Percentiles rank a stretch among this genome's conserved stretches.
Evolutionary conservation across 2,329 filamentous ascomycete species (phyloP).

Genomic region (Alternaria rosae): DNA sequence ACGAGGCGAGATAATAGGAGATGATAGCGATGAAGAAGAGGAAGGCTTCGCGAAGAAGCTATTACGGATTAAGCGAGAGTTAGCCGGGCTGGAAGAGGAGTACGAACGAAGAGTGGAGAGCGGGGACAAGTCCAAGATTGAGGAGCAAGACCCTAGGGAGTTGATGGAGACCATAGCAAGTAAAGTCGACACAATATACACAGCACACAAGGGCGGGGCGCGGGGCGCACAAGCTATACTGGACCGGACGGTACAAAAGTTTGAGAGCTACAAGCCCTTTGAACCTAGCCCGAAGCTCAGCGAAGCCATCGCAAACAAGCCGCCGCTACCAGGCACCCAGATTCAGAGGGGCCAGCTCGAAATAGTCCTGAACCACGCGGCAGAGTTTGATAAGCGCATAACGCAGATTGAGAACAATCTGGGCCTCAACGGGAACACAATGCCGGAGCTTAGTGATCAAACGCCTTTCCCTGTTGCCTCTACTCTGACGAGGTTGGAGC

Average conservation of each 20-base stretch:
- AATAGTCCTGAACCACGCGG: constrained; percentile 78
- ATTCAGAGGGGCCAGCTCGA: constrained; percentile 46
- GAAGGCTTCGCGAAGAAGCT: constrained; percentile 81
- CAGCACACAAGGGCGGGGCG: constrained; percentile 43
- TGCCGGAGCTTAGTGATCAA: constrained; percentile 65
- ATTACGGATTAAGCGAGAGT: constrained; percentile 80
- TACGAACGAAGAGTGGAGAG: constrained; percentile 61
- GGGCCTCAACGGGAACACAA: constrained; percentile 75
- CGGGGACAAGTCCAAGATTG: constrained; percentile 51
- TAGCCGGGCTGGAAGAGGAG: constrained; percentile 69
- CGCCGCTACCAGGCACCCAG: constrained; percentile 44
- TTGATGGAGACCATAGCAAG: constrained; percentile 72
- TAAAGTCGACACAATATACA: constrained; percentile 71
- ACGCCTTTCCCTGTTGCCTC: constrained; percentile 74
- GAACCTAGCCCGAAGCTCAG: constrained; percentile 33
- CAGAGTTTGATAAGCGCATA: constrained; percentile 86
- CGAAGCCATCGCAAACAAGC: constrained; percentile 40
- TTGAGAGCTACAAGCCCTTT: constrained; percentile 43
- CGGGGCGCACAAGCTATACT: constrained; percentile 48
- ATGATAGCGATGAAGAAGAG: constrained; percentile 71
- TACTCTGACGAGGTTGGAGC: constrained; percentile 79
- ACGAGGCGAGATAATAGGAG: constrained; percentile 70
- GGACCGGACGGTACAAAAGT: constrained; percentile 44
- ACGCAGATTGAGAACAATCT: constrained; percentile 80
- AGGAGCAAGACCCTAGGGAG: constrained; percentile 58